phyloP scores from a whole-genome alignment of 1,284 basidiomycete genomes.

The Vanrija sp. region DNA sequence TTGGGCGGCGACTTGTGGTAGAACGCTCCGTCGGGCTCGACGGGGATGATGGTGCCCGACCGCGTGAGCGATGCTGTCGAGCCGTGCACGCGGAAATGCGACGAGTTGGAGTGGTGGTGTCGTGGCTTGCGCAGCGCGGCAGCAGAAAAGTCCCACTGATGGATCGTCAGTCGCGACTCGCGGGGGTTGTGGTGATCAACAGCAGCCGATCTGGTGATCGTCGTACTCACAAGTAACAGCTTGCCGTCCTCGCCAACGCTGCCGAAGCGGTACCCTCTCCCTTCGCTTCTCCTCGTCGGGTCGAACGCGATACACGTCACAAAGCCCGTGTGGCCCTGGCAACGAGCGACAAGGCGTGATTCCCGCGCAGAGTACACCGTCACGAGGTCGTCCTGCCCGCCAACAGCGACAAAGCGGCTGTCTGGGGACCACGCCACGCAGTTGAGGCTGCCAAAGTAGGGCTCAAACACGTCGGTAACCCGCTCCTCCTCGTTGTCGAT shows the following conservation, averaged over 20 bases:
- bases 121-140: conserved; percentile 48
- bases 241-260: conserved; percentile 94
- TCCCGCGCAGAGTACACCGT: conserved; percentile 91
- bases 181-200: background rate
- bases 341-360: conserved; percentile 86
- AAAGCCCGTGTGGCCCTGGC: conserved; percentile 94
- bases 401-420: conserved; percentile 83
- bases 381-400: conserved; percentile 89
- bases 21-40: conserved; percentile 51
- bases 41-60: conserved; percentile 57
- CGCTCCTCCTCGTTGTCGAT: conserved; percentile 79
- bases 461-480: conserved; percentile 84
- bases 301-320: conserved; percentile 88
- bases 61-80: conserved; percentile 56
- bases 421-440: conserved; percentile 89
- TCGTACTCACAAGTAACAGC: conserved; percentile 64
- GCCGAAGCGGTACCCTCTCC: conserved; percentile 82
- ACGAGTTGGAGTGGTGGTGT: conserved; percentile 38
- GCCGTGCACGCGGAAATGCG: conserved; percentile 26
- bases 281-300: conserved; percentile 68
- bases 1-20: conserved; percentile 83
- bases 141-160: conserved; percentile 83
- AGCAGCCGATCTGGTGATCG: background rate
- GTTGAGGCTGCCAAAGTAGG: conserved; percentile 85
- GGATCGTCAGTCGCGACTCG: background rate